Conservation (phyloP, 1,284 basidiomycete species). For the Apiotrichum porosum region DNA sequence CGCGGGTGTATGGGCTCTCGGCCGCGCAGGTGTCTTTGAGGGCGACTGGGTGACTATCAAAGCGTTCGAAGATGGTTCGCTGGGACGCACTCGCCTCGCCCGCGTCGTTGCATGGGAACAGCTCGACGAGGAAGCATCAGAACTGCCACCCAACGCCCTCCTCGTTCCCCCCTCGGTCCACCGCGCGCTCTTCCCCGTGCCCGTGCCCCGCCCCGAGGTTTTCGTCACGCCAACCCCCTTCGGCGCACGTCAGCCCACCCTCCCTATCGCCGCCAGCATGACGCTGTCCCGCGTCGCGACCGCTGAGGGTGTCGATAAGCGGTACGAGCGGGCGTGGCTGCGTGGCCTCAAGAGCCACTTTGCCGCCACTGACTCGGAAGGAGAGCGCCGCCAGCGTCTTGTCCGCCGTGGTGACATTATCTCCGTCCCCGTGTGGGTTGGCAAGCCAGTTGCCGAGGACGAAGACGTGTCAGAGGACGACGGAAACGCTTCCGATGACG, state of each 20-base stretch:
- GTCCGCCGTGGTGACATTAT: constrained; percentile 79
- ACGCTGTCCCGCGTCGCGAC: constrained; percentile 81
- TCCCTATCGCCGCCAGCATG: constrained; percentile 68
- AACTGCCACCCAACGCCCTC: constrained; percentile 55
- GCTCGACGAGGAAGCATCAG: constrained; percentile 31
- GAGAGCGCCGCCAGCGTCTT: constrained; percentile 51
- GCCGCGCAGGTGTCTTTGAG: constrained; percentile 67
- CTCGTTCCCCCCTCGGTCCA: constrained; percentile 50
- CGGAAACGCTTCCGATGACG: too few relatives aligned
- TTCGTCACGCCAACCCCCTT: constrained; percentile 46
- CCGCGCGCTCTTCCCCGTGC: constrained; percentile 29
- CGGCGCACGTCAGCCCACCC: constrained; percentile 52
- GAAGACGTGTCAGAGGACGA: constrained; percentile 44
- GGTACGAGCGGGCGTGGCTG: constrained; percentile 67
- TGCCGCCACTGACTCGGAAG: constrained; percentile 39
- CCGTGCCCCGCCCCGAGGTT: constrained; percentile 17
- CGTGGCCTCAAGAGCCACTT: constrained; percentile 67
- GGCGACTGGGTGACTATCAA: constrained; percentile 74
- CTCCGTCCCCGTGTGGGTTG: constrained; percentile 62
- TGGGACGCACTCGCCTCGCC: constrained; percentile 50
- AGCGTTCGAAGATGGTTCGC: constrained; percentile 17
- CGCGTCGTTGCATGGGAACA: constrained; percentile 57
- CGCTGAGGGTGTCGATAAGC: constrained; percentile 66
- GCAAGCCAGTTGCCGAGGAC: constrained; percentile 46
- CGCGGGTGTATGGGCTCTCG: constrained; percentile 56